Conservation (phyloP, 1,139 yeast species). For the Sugiyamaella japonica region DNA sequence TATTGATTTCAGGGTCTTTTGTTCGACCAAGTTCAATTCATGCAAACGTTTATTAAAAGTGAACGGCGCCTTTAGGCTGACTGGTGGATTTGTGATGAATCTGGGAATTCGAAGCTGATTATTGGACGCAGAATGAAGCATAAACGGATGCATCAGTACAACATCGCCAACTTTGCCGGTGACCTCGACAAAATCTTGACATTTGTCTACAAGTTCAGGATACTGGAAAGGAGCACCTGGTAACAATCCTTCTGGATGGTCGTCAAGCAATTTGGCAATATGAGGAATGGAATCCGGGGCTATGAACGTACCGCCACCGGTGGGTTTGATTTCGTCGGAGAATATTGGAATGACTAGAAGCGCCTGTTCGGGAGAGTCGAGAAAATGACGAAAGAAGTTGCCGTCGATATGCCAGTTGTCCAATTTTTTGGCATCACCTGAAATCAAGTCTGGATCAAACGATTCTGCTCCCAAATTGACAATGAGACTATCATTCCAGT, state of each 20-base stretch:
- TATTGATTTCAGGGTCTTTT: constrained; percentile 17
- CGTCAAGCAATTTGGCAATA: constrained; percentile 17
- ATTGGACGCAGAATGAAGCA: constrained; percentile 22
- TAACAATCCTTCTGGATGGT: constrained; percentile 20
- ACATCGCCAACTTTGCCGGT: constrained; percentile 22
- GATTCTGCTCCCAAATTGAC: constrained; percentile 20
- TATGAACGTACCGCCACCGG: constrained; percentile 21
- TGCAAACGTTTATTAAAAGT: constrained; percentile 16
- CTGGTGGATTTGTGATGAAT: constrained; percentile 23
- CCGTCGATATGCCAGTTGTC: constrained; percentile 25
- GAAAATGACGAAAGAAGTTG: constrained; percentile 20
- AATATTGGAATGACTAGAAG: constrained; percentile 22
- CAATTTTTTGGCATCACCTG: constrained; percentile 18
- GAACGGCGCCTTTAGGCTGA: constrained; percentile 19
- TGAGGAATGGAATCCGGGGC: constrained; percentile 21
- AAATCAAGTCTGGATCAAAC: constrained; percentile 14
- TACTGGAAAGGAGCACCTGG: constrained; percentile 16
- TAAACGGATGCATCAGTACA: constrained; percentile 21
- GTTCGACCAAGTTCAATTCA: constrained; percentile 19
- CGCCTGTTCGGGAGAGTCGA: constrained; percentile 24
- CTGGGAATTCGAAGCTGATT: constrained; percentile 19
- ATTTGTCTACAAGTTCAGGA: constrained; percentile 10
- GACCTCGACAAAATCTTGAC: constrained; percentile 20
- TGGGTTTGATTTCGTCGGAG: constrained; percentile 19
- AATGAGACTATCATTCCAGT: constrained; percentile 21